Conservation (phyloP, 805 yeast species). For the Candida patagonica region DNA sequence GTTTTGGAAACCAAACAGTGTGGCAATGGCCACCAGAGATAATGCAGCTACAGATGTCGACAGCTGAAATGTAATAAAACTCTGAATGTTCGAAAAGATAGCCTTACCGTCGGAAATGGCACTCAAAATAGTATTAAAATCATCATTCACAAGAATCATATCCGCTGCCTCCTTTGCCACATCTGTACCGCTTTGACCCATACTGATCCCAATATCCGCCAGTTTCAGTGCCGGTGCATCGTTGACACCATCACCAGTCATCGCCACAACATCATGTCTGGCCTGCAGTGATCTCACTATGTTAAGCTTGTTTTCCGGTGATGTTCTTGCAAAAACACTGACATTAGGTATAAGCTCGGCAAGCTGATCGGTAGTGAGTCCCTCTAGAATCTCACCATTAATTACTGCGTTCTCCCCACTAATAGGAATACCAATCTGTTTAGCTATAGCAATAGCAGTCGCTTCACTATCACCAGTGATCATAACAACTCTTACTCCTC, state of each 20-base stretch:
- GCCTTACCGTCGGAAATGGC: constrained; percentile 98
- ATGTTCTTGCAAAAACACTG: constrained; percentile 86
- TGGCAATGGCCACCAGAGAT: constrained; percentile 77
- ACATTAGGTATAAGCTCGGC: constrained; percentile 72
- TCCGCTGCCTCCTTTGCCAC: constrained; percentile 98
- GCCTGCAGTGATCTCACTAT: constrained; percentile 72
- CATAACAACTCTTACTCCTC: constrained; percentile 98
- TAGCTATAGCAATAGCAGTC: constrained; percentile 79
- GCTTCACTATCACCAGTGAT: constrained; percentile 91
- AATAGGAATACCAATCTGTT: constrained; percentile 77
- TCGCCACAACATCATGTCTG: constrained; percentile 46
- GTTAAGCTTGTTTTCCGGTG: constrained; percentile 87
- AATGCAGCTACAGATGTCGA: constrained; percentile 95
- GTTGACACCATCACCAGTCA: constrained; percentile 60
- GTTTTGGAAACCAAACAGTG: constrained; percentile 79
- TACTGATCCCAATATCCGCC: constrained; percentile 56
- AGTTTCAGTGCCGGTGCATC: constrained; percentile 56
- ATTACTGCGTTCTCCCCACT: constrained; percentile 60
- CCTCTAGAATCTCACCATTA: constrained; percentile 76
- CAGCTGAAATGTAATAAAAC: constrained; percentile 87
- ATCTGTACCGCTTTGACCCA: constrained; percentile 91
- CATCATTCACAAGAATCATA: constrained; percentile 95
- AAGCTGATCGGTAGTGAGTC: constrained; percentile 61
- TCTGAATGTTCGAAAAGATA: constrained; percentile 90
- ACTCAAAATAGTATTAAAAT: constrained; percentile 82